These are phyloP conservation scores for Tricholoma hemisulphureum DNA, from an alignment of 768 basidiomycete genomes.

Conservation along the genomic window DNA sequence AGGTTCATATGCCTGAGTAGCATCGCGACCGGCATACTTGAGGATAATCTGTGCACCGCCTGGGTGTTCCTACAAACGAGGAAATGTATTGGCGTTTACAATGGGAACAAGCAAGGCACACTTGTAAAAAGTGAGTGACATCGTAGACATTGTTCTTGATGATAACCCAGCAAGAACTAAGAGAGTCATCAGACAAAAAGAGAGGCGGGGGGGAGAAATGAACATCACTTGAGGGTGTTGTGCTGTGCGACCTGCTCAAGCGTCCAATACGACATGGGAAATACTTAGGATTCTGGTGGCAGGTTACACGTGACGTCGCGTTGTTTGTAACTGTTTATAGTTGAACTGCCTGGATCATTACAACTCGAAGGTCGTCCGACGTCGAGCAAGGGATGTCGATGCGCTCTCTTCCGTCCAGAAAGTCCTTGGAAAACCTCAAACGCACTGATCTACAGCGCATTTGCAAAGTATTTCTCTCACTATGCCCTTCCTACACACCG, in stretches of 20 bases:
- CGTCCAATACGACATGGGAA: conserved; percentile 42
- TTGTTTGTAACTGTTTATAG: conserved; percentile 21
- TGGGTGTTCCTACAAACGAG: conserved; percentile 59
- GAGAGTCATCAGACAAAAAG: conserved; percentile 8
- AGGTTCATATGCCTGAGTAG: conserved; percentile 72
- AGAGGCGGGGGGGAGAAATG: conserved; percentile 1
- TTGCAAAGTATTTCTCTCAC: conserved; percentile 57
- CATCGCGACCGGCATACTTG: conserved; percentile 82
- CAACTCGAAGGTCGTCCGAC: too few relatives aligned
- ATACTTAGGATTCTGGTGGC: too few relatives aligned
- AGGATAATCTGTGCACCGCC: conserved; percentile 83
- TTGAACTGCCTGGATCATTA: conserved; percentile 16
- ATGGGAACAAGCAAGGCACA: conserved; percentile 25
- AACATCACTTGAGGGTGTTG: conserved; percentile 48
- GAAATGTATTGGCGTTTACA: neutral
- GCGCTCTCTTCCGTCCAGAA: conserved; percentile 40
- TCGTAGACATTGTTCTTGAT: conserved; percentile 82
- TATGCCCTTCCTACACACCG: neutral
- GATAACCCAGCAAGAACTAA: conserved; percentile 82
- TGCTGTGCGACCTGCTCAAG: conserved; percentile 63
- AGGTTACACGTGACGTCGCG: conserved; percentile 20
- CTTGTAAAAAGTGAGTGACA: conserved; percentile 75
- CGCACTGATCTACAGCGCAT: conserved; percentile 53
- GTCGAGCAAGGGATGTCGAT: conserved; percentile 32
- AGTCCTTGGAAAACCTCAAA: conserved; percentile 45